phyloP scores from a whole-genome alignment of 106 monocot genomes.

The Dendrobium chrysotoxum region DNA sequence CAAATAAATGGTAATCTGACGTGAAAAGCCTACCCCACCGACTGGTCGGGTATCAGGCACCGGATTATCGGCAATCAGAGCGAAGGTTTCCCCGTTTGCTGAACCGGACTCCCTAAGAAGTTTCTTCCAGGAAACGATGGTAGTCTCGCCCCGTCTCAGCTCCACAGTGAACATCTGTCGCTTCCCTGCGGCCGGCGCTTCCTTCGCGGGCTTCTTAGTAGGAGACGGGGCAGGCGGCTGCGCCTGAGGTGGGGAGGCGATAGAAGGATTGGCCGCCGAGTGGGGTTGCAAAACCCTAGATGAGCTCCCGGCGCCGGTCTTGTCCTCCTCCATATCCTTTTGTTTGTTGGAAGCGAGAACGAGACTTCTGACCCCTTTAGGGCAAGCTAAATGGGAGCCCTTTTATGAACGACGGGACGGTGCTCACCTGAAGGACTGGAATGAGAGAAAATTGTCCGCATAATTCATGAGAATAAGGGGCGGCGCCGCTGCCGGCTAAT shows the following conservation, averaged over 20 bases:
- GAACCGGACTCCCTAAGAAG: constrained; percentile 50
- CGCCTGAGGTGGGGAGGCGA: background rate
- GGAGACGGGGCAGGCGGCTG: background rate
- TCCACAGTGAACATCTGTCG: constrained; percentile 70
- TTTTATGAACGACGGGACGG: background rate
- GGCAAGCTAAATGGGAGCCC: constrained; percentile 1
- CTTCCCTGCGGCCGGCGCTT: constrained; percentile 5
- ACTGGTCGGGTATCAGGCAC: constrained; percentile 19
- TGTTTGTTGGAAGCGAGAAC: background rate
- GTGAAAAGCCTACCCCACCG: background rate
- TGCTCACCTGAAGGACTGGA: background rate
- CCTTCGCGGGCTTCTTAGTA: background rate
- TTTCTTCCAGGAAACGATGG: constrained; percentile 98
- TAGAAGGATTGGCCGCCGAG: background rate
- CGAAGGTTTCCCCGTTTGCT: background rate
- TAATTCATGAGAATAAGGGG: background rate
- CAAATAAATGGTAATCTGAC: no score
- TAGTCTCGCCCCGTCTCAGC: constrained; percentile 80
- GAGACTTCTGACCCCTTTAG: background rate
- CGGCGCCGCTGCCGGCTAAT: background rate
- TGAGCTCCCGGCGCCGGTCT: constrained; percentile 6
- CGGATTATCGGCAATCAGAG: background rate
- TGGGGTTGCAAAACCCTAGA: constrained; percentile 19
- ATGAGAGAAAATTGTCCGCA: background rate
- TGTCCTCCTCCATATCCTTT: constrained; percentile 31